Base-by-base conservation (phyloP, 129 eudicot species). In the Helichrysum umbraculigerum region DNA sequence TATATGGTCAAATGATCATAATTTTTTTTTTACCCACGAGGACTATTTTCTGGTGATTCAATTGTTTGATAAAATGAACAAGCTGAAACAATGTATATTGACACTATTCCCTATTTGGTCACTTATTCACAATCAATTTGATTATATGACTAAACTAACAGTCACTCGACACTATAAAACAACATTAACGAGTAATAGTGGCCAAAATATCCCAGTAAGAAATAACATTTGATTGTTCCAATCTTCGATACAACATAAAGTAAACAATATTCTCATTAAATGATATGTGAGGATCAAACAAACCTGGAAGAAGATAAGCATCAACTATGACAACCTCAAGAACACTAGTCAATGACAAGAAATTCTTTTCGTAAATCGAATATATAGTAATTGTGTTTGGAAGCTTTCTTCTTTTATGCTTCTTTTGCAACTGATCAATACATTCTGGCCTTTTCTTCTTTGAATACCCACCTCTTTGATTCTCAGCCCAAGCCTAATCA, bases 221-320 rank as follows among this genome's bases (percentile, higher is more conserved):
- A 71, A 79, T 29, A 19, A 73, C 68, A 25, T 25, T 47, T 66
- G 34, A 32, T 32, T 28, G 25, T 16, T 37, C 42, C 2, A 37
- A 37, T 37, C 42, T 37, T 37, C 11, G 2, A 34, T 52, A 42
- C 6, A 17, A 72, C 9, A 67, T 56, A 72, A 73, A 28, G 30
- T 28, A 68, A 16, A 9, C 59, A 2, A 29, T 11, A 71, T 60
- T 60, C 3, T 42, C 51, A 78, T 19, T 60, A 41, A 70, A 44
- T 2, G n/a, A 42, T 8, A 39, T 7, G 33, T 44, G 50, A 10
- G 33, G 75, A 57, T 78, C 52, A 32, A 7, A 19, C 35, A 59
- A 80, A 93, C 98, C 98, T 85, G 97, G 91, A 82, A 93, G 97
- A 75, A 84, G 78, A 79, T 76, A 93, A 68, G 82, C 81, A 82